phyloP scores from a whole-genome alignment of 257 asterid genomes.

The Ballota nigra region DNA sequence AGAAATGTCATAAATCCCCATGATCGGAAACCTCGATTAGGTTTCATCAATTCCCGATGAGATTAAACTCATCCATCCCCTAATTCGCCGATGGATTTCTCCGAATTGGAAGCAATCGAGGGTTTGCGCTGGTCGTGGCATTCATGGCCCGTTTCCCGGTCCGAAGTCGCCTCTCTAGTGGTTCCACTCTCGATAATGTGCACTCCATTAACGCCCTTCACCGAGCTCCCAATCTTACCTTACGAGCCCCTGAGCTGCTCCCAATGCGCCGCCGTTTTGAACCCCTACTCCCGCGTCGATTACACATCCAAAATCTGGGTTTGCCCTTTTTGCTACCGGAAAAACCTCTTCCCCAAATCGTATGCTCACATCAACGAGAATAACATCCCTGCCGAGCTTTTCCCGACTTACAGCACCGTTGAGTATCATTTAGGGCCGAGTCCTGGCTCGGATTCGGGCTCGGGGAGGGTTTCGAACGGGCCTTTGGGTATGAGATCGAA shows the following conservation, averaged over 20 bases:
- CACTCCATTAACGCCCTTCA: conserved; percentile 67
- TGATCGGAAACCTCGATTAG: not conserved
- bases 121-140: conserved; percentile 99
- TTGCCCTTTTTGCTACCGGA: conserved; percentile 74
- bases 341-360: conserved; percentile 67
- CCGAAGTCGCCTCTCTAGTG: conserved; percentile 60
- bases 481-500: conserved; percentile 42
- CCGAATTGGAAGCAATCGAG: conserved; percentile 89
- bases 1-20: conserved; percentile 3
- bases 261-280: conserved; percentile 70
- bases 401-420: conserved; percentile 89
- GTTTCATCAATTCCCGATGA: conserved; percentile 28
- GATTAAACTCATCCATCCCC: conserved; percentile 8
- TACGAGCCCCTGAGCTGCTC: conserved; percentile 75
- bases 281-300: conserved; percentile 90
- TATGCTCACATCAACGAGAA: conserved; percentile 66
- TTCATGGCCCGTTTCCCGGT: conserved; percentile 78
- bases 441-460: conserved; percentile 30
- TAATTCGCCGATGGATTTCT: conserved; percentile 65
- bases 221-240: conserved; percentile 75
- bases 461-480: conserved; percentile 34
- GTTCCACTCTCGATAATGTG: conserved; percentile 86
- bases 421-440: conserved; percentile 62
- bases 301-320: conserved; percentile 64
- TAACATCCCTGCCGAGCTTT: conserved; percentile 92